Conservation (phyloP, 192 early-diverging fungal species). For the Funneliformis geosporum region DNA sequence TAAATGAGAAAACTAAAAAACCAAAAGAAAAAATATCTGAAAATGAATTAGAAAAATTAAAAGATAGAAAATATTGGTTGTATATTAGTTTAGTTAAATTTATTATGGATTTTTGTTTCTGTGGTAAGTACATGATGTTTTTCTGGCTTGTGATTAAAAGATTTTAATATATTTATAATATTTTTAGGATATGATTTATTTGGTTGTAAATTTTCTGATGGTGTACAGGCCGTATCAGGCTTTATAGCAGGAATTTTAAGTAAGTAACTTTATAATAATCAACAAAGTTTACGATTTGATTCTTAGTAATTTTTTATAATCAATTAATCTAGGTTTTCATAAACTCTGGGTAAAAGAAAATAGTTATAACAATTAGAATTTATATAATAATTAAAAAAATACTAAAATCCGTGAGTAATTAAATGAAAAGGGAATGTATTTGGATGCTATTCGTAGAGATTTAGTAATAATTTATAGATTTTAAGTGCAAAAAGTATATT, state of each 20-base stretch:
- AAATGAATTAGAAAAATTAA: slow-evolving; percentile 38
- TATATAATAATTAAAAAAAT: too few relatives aligned
- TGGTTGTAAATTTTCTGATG: slow-evolving; percentile 49
- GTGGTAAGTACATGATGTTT: slow-evolving; percentile 51
- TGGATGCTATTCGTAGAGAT: too few relatives aligned
- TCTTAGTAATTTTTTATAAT: background rate
- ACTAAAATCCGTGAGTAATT: too few relatives aligned
- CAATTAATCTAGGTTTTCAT: slow-evolving; percentile 14
- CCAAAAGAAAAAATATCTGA: slow-evolving; percentile 22
- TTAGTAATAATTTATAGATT: too few relatives aligned
- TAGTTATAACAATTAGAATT: background rate
- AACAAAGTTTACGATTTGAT: background rate
- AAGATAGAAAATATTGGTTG: slow-evolving; percentile 55
- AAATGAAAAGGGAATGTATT: too few relatives aligned
- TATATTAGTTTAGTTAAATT: slow-evolving; percentile 66
- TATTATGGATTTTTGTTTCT: slow-evolving; percentile 71
- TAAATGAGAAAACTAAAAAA: slow-evolving; percentile 33
- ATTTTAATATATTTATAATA: slow-evolving; percentile 22
- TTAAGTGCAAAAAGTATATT: too few relatives aligned
- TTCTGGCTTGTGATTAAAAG: background rate
- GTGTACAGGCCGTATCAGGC: slow-evolving; percentile 54
- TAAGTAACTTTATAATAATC: background rate
- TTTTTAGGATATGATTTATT: slow-evolving; percentile 55
- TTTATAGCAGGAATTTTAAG: slow-evolving; percentile 47
- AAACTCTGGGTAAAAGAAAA: slow-evolving; percentile 22